phyloP scores from a whole-genome alignment of 495 filamentous ascomycete genomes.

The Hypoxylon perforatum region DNA sequence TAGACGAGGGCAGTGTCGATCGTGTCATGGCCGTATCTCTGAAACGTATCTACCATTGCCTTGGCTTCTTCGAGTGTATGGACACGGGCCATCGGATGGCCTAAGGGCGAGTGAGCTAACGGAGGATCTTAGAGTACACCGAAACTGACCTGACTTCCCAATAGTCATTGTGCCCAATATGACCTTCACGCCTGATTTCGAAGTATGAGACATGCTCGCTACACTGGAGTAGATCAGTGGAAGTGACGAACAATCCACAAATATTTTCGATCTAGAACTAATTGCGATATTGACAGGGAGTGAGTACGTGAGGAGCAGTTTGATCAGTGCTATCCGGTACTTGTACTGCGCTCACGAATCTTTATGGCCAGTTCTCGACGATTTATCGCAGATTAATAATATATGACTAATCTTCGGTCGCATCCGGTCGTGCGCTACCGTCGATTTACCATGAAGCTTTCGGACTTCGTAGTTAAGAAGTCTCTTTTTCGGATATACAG shows the following conservation, averaged over 20 bases:
- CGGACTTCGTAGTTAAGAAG: not conserved
- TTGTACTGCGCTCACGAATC: not conserved
- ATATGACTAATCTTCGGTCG: not conserved
- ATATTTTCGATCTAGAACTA: not conserved
- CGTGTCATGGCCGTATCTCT: conserved; percentile 65
- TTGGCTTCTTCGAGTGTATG: not conserved
- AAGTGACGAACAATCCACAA: not conserved
- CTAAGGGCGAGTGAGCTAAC: not conserved
- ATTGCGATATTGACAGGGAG: not conserved
- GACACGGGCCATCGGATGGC: not conserved
- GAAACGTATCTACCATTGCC: conserved; percentile 49
- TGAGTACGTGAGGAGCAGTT: not conserved
- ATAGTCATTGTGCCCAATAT: not conserved
- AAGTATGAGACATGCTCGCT: not conserved
- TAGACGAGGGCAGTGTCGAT: conserved; percentile 69
- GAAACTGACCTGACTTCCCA: not conserved
- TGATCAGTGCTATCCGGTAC: not conserved
- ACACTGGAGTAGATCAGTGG: not conserved
- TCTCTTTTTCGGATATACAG: not conserved
- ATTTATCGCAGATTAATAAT: not conserved
- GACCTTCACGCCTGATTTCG: not conserved
- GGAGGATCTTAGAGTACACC: not conserved
- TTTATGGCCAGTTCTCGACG: not conserved
- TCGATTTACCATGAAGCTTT: not conserved
- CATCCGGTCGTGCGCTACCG: not conserved